phyloP scores from a whole-genome alignment of 2,329 filamentous ascomycete genomes.

The Myotisia sp. region DNA sequence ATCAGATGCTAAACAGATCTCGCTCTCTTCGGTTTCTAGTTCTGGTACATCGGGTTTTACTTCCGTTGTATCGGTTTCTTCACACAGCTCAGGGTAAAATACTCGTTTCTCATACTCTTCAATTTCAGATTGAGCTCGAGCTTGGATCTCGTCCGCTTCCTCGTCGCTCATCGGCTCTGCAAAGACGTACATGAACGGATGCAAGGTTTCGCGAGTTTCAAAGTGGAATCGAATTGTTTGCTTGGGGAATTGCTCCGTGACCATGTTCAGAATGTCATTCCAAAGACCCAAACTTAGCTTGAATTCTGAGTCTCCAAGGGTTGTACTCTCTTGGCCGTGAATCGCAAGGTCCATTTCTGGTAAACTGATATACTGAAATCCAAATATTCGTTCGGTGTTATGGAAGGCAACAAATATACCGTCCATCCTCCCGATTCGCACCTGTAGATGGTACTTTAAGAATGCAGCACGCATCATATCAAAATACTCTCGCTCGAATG shows the following conservation, averaged over 20 bases:
- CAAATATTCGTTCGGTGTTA: conserved; percentile 89
- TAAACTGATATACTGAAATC: conserved; percentile 85
- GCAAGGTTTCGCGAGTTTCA: conserved; percentile 51
- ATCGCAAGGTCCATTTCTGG: conserved; percentile 77
- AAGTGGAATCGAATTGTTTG: conserved; percentile 65
- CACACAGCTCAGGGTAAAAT: conserved; percentile 20
- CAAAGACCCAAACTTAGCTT: conserved; percentile 63
- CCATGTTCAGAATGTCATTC: conserved; percentile 64
- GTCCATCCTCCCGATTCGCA: conserved; percentile 95
- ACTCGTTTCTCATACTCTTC: conserved; percentile 51
- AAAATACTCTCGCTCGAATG: conserved; percentile 88
- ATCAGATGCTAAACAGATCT: background rate
- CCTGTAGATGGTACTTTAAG: conserved; percentile 92
- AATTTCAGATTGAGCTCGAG: conserved; percentile 47
- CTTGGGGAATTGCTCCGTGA: conserved; percentile 59
- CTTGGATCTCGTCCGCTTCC: conserved; percentile 61
- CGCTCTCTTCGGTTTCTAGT: background rate
- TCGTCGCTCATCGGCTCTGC: conserved; percentile 66
- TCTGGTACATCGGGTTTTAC: conserved; percentile 5
- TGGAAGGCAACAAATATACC: conserved; percentile 96
- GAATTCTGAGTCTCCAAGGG: conserved; percentile 72
- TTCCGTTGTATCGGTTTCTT: conserved; percentile 15
- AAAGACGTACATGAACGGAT: conserved; percentile 73
- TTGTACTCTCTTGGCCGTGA: conserved; percentile 57
- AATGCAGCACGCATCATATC: conserved; percentile 94